A percentile compares a stretch with the other conserved stretches of the same genome.
Conservation (phyloP, 768 basidiomycete genomes). For the Podaxis sp. region DNA sequence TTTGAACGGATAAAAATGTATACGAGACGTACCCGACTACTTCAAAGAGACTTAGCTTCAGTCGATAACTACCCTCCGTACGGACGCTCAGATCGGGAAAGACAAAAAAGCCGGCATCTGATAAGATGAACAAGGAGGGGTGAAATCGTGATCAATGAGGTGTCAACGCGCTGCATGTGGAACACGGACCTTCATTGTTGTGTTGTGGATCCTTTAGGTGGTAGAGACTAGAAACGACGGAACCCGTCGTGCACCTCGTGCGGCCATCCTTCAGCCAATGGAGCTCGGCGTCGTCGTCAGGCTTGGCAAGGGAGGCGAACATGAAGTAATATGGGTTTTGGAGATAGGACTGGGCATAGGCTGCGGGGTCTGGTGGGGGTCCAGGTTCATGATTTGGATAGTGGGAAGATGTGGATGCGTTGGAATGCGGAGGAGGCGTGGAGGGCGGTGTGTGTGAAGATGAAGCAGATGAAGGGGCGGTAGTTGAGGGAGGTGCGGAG, state of each 20-base stretch:
- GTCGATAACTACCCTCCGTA: slow-evolving; percentile 87
- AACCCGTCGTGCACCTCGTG: slow-evolving; percentile 89
- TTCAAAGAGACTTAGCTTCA: slow-evolving; percentile 77
- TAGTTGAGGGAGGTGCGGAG: slow-evolving; percentile 9
- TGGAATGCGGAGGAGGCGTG: background rate
- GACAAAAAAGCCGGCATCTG: slow-evolving; percentile 92
- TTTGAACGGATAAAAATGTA: slow-evolving; percentile 1
- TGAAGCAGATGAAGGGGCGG: background rate
- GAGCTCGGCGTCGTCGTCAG: slow-evolving; percentile 85
- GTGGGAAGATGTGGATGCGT: background rate
- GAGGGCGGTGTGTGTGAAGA: background rate
- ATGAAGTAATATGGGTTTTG: slow-evolving; percentile 97
- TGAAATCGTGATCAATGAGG: background rate
- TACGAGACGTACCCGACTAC: slow-evolving; percentile 74
- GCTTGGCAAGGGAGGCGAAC: slow-evolving; percentile 88
- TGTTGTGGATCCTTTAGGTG: slow-evolving; percentile 77
- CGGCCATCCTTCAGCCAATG: slow-evolving; percentile 90
- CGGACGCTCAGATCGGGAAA: slow-evolving; percentile 93
- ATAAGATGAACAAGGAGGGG: slow-evolving; percentile 27
- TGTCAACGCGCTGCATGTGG: background rate
- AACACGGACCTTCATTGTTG: slow-evolving; percentile 42
- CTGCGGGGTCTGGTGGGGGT: slow-evolving; percentile 30
- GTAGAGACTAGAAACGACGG: slow-evolving; percentile 86
- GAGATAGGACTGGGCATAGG: slow-evolving; percentile 62
- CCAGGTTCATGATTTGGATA: slow-evolving; percentile 21